Conservation (phyloP, 2,329 filamentous ascomycete genomes). For the Leptographium radiaticola region DNA sequence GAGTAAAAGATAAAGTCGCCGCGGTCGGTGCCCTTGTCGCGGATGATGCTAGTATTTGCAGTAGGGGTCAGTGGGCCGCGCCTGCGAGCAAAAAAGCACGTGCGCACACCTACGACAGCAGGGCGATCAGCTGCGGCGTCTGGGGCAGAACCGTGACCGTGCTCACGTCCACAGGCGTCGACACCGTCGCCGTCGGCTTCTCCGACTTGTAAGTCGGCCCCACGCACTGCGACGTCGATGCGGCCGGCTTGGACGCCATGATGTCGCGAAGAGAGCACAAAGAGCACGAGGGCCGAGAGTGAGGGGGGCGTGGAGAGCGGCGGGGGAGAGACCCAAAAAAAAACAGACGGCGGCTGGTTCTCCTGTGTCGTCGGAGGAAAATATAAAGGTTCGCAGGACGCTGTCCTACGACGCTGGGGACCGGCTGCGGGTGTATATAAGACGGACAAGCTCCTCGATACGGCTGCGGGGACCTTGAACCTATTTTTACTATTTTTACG, state of each 20-base stretch:
- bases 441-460: not conserved
- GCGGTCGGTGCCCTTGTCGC: constrained; percentile 76
- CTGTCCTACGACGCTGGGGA: not conserved
- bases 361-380: not conserved
- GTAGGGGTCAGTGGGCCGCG: not conserved
- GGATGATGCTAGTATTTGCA: constrained; percentile 61
- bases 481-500: not conserved
- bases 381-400: not conserved
- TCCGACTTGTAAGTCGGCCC: constrained; percentile 68
- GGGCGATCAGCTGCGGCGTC: constrained; percentile 90
- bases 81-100: not conserved
- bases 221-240: constrained; percentile 50
- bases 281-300: not conserved
- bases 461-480: not conserved
- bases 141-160: constrained; percentile 87
- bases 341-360: not conserved
- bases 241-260: constrained; percentile 22
- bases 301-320: not conserved
- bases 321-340: not conserved
- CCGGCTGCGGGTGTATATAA: not conserved
- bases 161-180: constrained; percentile 63
- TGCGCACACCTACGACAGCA: constrained; percentile 74
- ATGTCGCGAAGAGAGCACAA: constrained; percentile 9
- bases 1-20: constrained; percentile 99
- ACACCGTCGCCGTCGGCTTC: constrained; percentile 74